phyloP scores from a whole-genome alignment of 352 stramenopile species.

The Peronospora farinosa region DNA sequence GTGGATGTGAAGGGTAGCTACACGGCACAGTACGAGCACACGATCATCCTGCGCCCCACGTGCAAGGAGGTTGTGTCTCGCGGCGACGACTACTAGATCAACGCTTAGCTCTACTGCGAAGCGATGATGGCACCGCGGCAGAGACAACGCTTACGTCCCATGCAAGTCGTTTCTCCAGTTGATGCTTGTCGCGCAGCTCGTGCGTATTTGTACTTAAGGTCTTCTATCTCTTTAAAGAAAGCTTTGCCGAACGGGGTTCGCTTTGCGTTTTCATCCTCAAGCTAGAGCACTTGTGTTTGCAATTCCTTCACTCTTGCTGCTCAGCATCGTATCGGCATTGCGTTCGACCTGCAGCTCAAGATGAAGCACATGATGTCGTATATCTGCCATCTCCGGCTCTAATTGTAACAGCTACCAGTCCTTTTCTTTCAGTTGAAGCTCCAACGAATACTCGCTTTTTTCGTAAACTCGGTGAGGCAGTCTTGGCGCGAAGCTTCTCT shows the following conservation, averaged over 20 bases:
- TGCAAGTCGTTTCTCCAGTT: slow-evolving; percentile 19
- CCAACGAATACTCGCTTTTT: slow-evolving; percentile 13
- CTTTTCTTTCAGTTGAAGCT: slow-evolving; percentile 26
- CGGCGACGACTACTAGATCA: slow-evolving; percentile 95
- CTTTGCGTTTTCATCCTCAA: slow-evolving; percentile 70
- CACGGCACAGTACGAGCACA: slow-evolving; percentile 99
- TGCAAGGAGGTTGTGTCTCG: slow-evolving; percentile 97
- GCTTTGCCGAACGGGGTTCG: slow-evolving; percentile 88
- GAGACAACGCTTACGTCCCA: slow-evolving; percentile 3
- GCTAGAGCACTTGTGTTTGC: slow-evolving; percentile 29
- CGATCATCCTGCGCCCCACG: slow-evolving; percentile 92
- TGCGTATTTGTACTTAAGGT: slow-evolving; percentile 92
- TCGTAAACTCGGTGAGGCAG: slow-evolving; percentile 18
- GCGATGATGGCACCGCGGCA: slow-evolving; percentile 9
- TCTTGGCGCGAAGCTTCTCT: slow-evolving; percentile 51
- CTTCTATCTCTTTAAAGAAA: slow-evolving; percentile 95
- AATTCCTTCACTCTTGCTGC: slow-evolving; percentile 29
- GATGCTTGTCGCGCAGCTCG: slow-evolving; percentile 76
- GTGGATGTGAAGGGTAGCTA: slow-evolving; percentile 95
- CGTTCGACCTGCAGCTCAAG: slow-evolving; percentile 20
- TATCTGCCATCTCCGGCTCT: slow-evolving; percentile 15
- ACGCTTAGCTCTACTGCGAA: slow-evolving; percentile 12
- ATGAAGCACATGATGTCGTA: slow-evolving; percentile 21
- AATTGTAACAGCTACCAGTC: slow-evolving; percentile 15
- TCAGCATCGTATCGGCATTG: slow-evolving; percentile 3